A percentile compares a stretch with the other conserved stretches of the same genome.
These are phyloP conservation scores for Forsythia suspensa DNA, from an alignment of 257 asterid genomes.

Conservation along the genomic window DNA sequence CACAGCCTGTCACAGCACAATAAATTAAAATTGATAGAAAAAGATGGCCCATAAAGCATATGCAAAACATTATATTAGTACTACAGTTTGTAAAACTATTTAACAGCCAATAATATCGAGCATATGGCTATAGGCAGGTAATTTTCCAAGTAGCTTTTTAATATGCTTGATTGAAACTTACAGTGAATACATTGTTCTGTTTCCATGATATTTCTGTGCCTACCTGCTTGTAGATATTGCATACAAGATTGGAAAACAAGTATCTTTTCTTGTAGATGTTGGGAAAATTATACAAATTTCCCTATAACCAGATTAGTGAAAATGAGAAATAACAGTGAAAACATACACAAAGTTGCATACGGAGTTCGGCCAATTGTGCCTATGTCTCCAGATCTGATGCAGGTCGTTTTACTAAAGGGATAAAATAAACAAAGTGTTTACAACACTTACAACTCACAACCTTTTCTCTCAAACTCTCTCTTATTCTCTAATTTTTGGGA, in stretches of 20 bases:
- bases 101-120: not conserved
- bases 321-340: too few species aligned
- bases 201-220: conserved; percentile 4
- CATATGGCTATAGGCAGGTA: not conserved
- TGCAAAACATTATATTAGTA: not conserved
- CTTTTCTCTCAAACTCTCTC: too few species aligned
- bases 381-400: too few species aligned
- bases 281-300: too few species aligned
- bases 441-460: too few species aligned
- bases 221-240: not conserved
- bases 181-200: not conserved
- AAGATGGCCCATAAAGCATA: conserved; percentile 15
- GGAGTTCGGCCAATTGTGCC: too few species aligned
- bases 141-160: not conserved
- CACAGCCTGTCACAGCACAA: conserved; percentile 55
- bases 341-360: too few species aligned
- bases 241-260: not conserved
- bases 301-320: too few species aligned
- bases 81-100: conserved; percentile 3
- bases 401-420: too few species aligned
- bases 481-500: too few species aligned
- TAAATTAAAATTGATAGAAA: conserved; percentile 8
- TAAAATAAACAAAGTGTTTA: too few species aligned
- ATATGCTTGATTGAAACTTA: not conserved
- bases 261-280: not conserved